Evolutionary conservation across 306 rosid species (phyloP).

Genomic region (Cicer bijugum): DNA sequence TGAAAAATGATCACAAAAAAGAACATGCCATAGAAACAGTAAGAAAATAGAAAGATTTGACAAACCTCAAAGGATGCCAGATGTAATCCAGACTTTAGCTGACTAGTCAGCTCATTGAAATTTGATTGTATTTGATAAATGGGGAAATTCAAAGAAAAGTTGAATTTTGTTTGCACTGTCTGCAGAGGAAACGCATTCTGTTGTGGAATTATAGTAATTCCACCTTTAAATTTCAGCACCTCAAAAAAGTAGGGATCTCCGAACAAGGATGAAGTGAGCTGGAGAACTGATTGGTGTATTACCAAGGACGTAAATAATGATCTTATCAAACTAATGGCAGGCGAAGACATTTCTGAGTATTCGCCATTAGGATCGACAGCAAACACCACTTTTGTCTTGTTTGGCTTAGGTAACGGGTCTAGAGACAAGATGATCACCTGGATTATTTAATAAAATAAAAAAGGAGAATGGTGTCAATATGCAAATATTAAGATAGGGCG

Average conservation of each 20-base stretch:
- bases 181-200: constrained; percentile 84
- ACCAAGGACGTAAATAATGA: constrained; percentile 56
- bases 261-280: constrained; percentile 62
- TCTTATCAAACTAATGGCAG: constrained; percentile 65
- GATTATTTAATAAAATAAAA: neutral
- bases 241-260: constrained; percentile 65
- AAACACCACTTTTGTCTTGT: constrained; percentile 72
- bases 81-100: constrained; percentile 74
- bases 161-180: constrained; percentile 64
- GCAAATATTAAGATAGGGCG: constrained; percentile 18
- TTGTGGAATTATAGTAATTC: constrained; percentile 72
- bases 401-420: constrained; percentile 54
- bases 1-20: neutral
- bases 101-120: constrained; percentile 66
- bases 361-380: constrained; percentile 60
- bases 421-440: constrained; percentile 76
- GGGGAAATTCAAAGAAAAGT: constrained; percentile 78
- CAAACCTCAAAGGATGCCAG: constrained; percentile 76
- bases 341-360: constrained; percentile 51
- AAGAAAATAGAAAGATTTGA: constrained; percentile 26
- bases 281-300: constrained; percentile 51
- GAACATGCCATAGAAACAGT: constrained; percentile 25
- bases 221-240: constrained; percentile 84
- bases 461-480: constrained; percentile 32
- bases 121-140: constrained; percentile 66